Conservation (phyloP, 495 filamentous ascomycete genomes). For the Thozetella sp. region DNA sequence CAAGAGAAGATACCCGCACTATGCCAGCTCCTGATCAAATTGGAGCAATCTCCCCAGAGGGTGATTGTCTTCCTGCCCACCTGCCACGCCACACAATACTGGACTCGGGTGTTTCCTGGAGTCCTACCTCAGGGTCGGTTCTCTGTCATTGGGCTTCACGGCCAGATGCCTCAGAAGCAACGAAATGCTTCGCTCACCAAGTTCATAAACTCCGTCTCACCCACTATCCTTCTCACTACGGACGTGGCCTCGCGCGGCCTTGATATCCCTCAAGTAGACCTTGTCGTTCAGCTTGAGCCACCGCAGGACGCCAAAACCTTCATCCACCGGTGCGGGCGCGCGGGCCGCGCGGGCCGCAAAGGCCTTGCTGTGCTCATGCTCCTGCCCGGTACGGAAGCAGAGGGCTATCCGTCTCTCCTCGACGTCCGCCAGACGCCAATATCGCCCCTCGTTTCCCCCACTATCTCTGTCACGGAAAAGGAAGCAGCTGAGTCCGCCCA, state of each 20-base stretch:
- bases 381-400: conserved; percentile 80
- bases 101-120: conserved; percentile 70
- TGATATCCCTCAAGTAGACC: conserved; percentile 92
- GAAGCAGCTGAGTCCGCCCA: conserved; percentile 55
- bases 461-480: conserved; percentile 48
- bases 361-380: conserved; percentile 86
- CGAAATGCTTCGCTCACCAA: conserved; percentile 78
- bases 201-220: conserved; percentile 69
- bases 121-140: conserved; percentile 62
- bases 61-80: conserved; percentile 95
- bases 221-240: conserved; percentile 76
- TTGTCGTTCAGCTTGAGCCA: conserved; percentile 91
- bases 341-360: conserved; percentile 83
- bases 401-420: conserved; percentile 79
- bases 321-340: conserved; percentile 91
- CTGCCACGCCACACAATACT: conserved; percentile 94
- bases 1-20: conserved; percentile 77
- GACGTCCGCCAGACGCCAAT: conserved; percentile 90
- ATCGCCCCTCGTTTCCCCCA: conserved; percentile 53
- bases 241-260: conserved; percentile 75
- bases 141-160: conserved; percentile 79
- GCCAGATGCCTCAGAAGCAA: conserved; percentile 80
- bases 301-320: conserved; percentile 93
- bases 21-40: conserved; percentile 64
- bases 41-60: conserved; percentile 75